phyloP scores from a whole-genome alignment of 805 yeast genomes.

The Tetrapisispora taiwanensis region DNA sequence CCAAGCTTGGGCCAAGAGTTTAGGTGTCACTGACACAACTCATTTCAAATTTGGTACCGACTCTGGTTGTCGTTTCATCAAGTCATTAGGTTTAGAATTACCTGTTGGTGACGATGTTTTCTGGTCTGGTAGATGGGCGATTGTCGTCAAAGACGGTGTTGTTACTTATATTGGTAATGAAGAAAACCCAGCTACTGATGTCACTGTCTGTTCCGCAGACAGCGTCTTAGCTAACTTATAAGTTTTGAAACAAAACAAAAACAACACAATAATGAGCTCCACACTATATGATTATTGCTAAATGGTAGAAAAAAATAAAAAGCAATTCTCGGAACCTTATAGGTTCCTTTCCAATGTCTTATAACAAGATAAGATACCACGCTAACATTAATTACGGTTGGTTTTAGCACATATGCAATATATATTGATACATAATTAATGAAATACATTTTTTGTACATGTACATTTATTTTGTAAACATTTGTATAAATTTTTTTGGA shows the following conservation, averaged over 20 bases:
- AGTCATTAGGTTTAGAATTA: conserved; percentile 46
- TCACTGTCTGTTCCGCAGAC: conserved; percentile 30
- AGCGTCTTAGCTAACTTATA: conserved; percentile 25
- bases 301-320: too few species aligned
- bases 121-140: conserved; percentile 64
- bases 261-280: too few species aligned
- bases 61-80: conserved; percentile 50
- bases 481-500: too few species aligned
- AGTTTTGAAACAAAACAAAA: neutral
- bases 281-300: too few species aligned
- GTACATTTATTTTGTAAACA: too few species aligned
- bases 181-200: conserved; percentile 28
- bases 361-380: too few species aligned
- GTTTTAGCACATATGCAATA: too few species aligned
- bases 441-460: too few species aligned
- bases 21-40: conserved; percentile 29
- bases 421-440: too few species aligned
- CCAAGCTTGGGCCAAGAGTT: conserved; percentile 51
- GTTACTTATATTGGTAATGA: conserved; percentile 39
- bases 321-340: too few species aligned
- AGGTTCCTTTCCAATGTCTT: too few species aligned
- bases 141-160: conserved; percentile 51
- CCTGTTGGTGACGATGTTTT: conserved; percentile 45
- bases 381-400: too few species aligned
- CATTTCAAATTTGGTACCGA: conserved; percentile 54